phyloP scores from a whole-genome alignment of 2,329 filamentous ascomycete species.

The Zopfia rhizophila region DNA sequence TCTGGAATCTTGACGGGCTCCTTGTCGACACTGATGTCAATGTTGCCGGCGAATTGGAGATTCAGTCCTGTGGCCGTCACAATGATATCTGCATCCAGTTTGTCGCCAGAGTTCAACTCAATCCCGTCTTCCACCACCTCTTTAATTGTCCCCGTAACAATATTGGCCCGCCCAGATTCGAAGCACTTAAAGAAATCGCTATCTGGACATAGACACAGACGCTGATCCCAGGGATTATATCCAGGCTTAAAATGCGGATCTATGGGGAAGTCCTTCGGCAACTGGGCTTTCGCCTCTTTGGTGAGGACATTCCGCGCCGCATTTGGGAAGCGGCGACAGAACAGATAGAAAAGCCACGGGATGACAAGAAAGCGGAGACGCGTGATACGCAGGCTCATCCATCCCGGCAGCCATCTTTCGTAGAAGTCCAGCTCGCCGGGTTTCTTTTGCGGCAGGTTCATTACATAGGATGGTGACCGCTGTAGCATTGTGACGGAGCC shows the following conservation, averaged over 20 bases:
- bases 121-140: conserved; percentile 62
- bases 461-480: conserved; percentile 73
- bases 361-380: conserved; percentile 64
- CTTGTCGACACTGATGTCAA: conserved; percentile 64
- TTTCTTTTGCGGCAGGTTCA: conserved; percentile 62
- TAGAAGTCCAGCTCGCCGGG: conserved; percentile 49
- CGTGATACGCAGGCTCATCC: conserved; percentile 59
- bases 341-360: conserved; percentile 59
- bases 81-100: conserved; percentile 69
- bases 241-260: conserved; percentile 59
- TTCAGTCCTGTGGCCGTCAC: conserved; percentile 73
- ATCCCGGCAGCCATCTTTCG: conserved; percentile 57
- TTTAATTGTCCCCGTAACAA: conserved; percentile 67
- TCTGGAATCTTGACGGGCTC: conserved; percentile 55
- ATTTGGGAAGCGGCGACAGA: conserved; percentile 65
- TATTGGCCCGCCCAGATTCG: conserved; percentile 60
- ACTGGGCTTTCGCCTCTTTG: conserved; percentile 55
- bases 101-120: conserved; percentile 57
- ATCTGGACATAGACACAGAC: conserved; percentile 75
- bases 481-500: conserved; percentile 81
- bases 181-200: conserved; percentile 68
- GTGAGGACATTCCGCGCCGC: conserved; percentile 61
- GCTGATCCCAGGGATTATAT: conserved; percentile 72
- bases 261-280: conserved; percentile 60
- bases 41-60: conserved; percentile 65